A percentile compares a stretch with the other conserved stretches of the same genome.
Evolutionary conservation across 345 rosid species (phyloP).

Genomic region (Euphorbia tirucalli): DNA sequence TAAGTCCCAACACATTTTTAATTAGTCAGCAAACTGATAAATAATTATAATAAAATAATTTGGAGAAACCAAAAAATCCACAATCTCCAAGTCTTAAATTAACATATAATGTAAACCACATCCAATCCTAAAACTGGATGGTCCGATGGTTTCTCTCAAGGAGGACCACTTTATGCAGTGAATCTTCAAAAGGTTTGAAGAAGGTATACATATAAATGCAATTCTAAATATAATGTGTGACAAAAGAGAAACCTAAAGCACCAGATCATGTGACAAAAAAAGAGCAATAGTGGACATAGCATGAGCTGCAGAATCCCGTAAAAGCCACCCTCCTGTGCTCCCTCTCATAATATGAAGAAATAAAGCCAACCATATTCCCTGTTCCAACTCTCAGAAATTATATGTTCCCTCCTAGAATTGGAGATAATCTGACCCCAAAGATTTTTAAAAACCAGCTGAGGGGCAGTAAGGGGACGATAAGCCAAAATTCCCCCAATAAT

Average conservation of each 20-base stretch:
- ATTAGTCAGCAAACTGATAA: neutral
- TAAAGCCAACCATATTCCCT: neutral
- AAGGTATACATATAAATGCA: slow-evolving; percentile 18
- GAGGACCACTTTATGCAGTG: slow-evolving; percentile 17
- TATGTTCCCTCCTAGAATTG: neutral
- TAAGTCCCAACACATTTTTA: neutral
- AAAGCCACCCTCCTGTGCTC: slow-evolving; percentile 5
- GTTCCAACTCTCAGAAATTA: neutral
- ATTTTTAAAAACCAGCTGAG: slow-evolving; percentile 24
- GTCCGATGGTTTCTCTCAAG: slow-evolving; percentile 12
- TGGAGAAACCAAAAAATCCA: neutral
- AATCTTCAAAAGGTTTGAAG: slow-evolving; percentile 20
- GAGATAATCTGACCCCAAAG: slow-evolving; percentile 26
- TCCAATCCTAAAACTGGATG: neutral
- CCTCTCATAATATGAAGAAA: neutral
- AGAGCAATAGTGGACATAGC: slow-evolving; percentile 9
- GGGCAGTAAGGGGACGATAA: slow-evolving; percentile 25
- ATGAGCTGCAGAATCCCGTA: slow-evolving; percentile 16
- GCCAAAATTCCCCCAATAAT: slow-evolving; percentile 27
- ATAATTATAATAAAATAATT: slow-evolving; percentile 3
- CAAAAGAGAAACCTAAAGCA: neutral
- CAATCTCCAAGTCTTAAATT: slow-evolving; percentile 13
- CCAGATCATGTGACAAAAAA: slow-evolving; percentile 2
- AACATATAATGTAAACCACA: slow-evolving; percentile 12
- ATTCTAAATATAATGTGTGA: slow-evolving; percentile 5